Evolutionary conservation across 306 rosid genomes (phyloP), one percentile per base, ranked within the genome.

Genomic region (Cucurbita pepo): DNA sequence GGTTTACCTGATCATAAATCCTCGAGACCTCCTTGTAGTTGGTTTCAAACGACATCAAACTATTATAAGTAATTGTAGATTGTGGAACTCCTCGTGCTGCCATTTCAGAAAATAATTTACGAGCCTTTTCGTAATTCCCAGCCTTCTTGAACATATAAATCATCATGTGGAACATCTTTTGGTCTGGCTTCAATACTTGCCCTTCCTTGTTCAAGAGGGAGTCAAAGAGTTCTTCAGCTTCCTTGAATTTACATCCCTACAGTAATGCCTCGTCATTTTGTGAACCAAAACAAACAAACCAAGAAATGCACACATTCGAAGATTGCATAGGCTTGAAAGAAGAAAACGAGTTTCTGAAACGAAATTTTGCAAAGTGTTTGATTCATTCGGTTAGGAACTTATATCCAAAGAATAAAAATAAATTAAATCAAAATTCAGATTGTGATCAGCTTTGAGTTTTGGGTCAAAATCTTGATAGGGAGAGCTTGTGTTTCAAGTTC

Each of bases 111-210:
- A 94, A 91, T 77, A 89, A 34, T 81, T 78, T 88, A 16, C 99
- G 90, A 81, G 99, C 97, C 76, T 91, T 87, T 55, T 87, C 95
- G 81, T 91, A 86, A 83, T 80, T 87, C 74, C 96, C 95, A 48
- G 88, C 93, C 89, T 89, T 94, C 87, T 85, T 91, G 70, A 81
- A 77, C 99, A 86, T 91, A 79, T 89, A 94, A 83, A 94, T 91
- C 92, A 94, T 91, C 95, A 94, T 86, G 78, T 91, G 92, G 84
- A 89, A 89, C 95, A 89, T 89, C 86, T 88, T 86, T 77, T 94
- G 96, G 78, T 91, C 99, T 15, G 96, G 97, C 78, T 86, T 94
- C 80, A 89, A 72, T 76, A 88, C 85, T 21, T 92, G 69, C 1
- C 79, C 91, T 77, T 82, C 91, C 69, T 85, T 84, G 75, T 86